These are phyloP conservation scores for Petunia axillaris DNA, from an alignment of 257 asterid genomes.

Conservation along the genomic window DNA sequence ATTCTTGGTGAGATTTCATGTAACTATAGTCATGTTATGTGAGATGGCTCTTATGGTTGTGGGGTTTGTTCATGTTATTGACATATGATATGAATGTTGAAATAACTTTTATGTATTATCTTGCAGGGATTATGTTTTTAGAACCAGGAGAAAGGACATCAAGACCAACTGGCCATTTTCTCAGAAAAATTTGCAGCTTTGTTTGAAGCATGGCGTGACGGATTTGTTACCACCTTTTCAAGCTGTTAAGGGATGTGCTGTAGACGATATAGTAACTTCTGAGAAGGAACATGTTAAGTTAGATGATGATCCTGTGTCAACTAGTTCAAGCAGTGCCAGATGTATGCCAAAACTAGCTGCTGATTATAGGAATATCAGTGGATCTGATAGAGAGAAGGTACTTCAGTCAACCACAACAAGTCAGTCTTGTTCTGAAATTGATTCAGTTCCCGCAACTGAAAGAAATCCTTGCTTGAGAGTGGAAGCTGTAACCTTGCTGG, in stretches of 20 bases:
- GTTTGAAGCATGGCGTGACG: conserved; percentile 70
- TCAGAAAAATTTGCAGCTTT: conserved; percentile 69
- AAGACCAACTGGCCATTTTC: conserved; percentile 91
- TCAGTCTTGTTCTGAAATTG: conserved; percentile 50
- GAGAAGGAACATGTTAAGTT: conserved; percentile 40
- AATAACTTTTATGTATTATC: conserved; percentile 14
- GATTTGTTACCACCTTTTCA: conserved; percentile 86
- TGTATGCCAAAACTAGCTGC: conserved; percentile 30
- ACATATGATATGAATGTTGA: conserved; percentile 26
- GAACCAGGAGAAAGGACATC: conserved; percentile 65
- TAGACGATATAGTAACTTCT: conserved; percentile 33
- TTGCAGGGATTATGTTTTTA: conserved; percentile 86
- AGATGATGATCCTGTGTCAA: conserved; percentile 34
- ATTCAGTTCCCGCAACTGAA: conserved; percentile 40
- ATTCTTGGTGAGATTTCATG: conserved; percentile 57
- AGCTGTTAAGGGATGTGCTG: conserved; percentile 49
- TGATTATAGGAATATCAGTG: conserved; percentile 39
- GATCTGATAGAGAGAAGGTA: conserved; percentile 50
- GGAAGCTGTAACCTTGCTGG: conserved; percentile 37
- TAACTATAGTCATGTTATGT: conserved; percentile 25
- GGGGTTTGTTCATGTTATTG: conserved; percentile 27
- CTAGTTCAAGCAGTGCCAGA: conserved; percentile 30
- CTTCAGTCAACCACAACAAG: conserved; percentile 39
- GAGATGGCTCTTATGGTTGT: background rate
- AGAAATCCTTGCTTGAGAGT: conserved; percentile 39